Percentiles rank a stretch among this genome's conserved stretches.
Conservation (phyloP, 2,329 filamentous ascomycete species). For the Cephalotrichum gorgonifer region DNA sequence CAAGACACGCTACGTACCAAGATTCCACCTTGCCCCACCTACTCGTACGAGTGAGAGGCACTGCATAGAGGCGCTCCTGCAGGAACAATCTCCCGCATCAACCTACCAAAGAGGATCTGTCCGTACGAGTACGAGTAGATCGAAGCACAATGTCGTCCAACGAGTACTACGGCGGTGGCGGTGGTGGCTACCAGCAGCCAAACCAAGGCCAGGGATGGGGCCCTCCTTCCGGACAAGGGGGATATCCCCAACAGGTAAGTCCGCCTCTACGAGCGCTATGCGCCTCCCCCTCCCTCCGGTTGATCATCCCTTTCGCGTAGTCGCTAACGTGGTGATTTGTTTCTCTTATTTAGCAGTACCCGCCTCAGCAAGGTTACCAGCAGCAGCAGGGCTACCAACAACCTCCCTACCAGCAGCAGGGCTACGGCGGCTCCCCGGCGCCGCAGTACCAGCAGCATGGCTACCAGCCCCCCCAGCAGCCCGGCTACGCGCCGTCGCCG, state of each 20-base stretch:
- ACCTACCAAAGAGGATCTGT: background rate
- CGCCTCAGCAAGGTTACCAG: too few relatives aligned
- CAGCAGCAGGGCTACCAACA: background rate
- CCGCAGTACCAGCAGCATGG: background rate
- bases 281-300: background rate
- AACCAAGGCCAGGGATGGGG: background rate
- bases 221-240: background rate
- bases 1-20: background rate
- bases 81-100: too few relatives aligned
- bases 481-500: background rate
- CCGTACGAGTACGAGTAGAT: background rate
- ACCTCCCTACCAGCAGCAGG: background rate
- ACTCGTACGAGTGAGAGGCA: too few relatives aligned
- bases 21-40: too few relatives aligned
- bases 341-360: background rate
- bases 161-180: constrained; percentile 4
- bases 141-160: constrained; percentile 1
- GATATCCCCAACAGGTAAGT: background rate
- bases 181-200: constrained; percentile 1
- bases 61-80: too few relatives aligned
- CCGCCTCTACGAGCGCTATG: too few relatives aligned
- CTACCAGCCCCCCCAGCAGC: background rate
- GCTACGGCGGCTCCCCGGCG: background rate
- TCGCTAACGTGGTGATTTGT: background rate
- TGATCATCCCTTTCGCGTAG: background rate